Evolutionary conservation across 2,329 filamentous ascomycete genomes (phyloP), one percentile per base, ranked within the genome.

Genomic region (Sarocladium strictum): DNA sequence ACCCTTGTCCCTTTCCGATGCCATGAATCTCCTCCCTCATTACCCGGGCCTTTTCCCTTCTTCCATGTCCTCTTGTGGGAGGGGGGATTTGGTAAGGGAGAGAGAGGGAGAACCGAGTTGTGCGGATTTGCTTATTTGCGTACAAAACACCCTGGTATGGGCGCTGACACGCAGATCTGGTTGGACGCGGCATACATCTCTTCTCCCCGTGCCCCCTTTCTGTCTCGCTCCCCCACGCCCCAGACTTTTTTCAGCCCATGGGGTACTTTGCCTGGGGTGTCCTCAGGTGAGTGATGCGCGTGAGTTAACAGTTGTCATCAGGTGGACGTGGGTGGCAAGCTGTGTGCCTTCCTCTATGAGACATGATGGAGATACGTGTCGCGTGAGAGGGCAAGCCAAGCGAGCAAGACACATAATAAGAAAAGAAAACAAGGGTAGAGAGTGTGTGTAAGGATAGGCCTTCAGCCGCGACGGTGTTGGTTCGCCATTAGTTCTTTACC

Each of bases 181-280:
- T 35, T 51, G 47, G 47, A 32, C 47, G 47, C 47, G 47, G 47
- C 47, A 33, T 12, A 33, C 27, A 6, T 35, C 47, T 29, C 29
- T 19, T 21, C 27, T 51, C 35, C 47, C 47, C 47, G 27, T 19
- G 17, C 15, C 21, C 3, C 19, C 23, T 11, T 11, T 17, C 11
- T 27, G 33, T 27, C 24, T 12, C n/a, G 24, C 43, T 27, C 47
- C 47, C 47, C 47, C 47, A 51, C 47, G 47, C 47, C 47, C 47
- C 47, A 51, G 47, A 51, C 47, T 51, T 51, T 51, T 32, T 6
- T 38, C 47, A 21, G 47, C 47, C 47, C 47, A 51, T 51, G 27
- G 27, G 47, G 47, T 51, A 33, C 19, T 26, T 15, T 11, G 12
- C 24, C n/a, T 23, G 23, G 47, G 47, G 23, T 51, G 47, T 51